Evolutionary conservation across 306 rosid species (phyloP).

Genomic region (Luffa acutangula): DNA sequence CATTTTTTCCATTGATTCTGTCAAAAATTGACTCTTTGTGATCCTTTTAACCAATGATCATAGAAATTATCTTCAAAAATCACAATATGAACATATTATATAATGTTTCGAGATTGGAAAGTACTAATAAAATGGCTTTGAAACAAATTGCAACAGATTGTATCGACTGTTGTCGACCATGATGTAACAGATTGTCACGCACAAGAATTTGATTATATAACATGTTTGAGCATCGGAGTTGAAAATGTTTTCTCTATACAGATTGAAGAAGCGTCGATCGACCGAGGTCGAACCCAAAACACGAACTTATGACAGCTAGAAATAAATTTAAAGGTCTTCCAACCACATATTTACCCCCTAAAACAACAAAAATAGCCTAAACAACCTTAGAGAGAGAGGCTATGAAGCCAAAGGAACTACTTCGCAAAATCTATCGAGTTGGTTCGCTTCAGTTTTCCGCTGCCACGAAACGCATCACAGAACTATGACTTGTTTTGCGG

Average conservation of each 20-base stretch:
- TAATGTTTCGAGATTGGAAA: background rate
- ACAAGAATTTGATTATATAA: background rate
- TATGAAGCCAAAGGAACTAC: background rate
- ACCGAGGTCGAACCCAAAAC: background rate
- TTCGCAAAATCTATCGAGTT: background rate
- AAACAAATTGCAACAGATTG: background rate
- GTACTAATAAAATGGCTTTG: background rate
- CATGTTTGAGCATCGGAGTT: background rate
- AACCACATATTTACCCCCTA: slow-evolving; percentile 9
- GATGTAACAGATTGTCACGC: background rate
- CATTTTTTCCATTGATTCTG: background rate
- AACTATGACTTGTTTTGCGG: slow-evolving; percentile 33
- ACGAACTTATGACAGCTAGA: background rate
- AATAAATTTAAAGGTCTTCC: slow-evolving; percentile 6
- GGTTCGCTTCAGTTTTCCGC: slow-evolving; percentile 15
- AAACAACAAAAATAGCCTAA: background rate
- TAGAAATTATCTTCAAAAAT: background rate
- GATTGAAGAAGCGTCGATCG: background rate
- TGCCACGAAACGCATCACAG: slow-evolving; percentile 28
- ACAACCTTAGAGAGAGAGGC: background rate
- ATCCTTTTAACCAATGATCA: background rate
- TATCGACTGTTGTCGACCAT: background rate
- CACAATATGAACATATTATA: background rate
- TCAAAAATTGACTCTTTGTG: background rate
- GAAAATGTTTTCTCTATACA: background rate